Evolutionary conservation across 2,329 filamentous ascomycete species (phyloP).

Genomic region (Chalaropsis thielavioides): DNA sequence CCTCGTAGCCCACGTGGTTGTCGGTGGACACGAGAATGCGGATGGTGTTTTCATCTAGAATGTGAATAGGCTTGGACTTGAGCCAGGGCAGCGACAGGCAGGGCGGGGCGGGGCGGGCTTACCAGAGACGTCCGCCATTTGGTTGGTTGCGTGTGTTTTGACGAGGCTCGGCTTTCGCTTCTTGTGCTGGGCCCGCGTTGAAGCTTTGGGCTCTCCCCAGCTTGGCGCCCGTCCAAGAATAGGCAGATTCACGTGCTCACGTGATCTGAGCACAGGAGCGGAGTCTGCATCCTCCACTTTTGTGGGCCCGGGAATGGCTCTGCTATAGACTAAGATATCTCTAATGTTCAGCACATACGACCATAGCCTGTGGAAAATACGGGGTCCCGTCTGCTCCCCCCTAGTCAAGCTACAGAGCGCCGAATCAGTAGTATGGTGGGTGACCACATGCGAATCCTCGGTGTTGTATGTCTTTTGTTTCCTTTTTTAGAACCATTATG

Average conservation of each 20-base stretch:
- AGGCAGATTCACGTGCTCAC: not conserved
- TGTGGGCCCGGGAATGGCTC: not conserved
- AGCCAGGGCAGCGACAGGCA: not conserved
- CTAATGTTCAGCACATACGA: not conserved
- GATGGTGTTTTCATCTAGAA: constrained; percentile 59
- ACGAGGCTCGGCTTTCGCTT: not conserved
- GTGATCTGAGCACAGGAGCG: not conserved
- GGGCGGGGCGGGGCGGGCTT: not conserved
- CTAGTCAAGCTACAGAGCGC: constrained; percentile 13
- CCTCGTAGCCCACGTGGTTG: constrained; percentile 94
- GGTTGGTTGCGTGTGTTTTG: not conserved
- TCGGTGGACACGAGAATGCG: constrained; percentile 89
- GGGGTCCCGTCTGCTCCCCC: constrained; percentile 14
- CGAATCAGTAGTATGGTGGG: constrained; percentile 12
- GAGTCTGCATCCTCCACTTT: not conserved
- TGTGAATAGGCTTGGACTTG: not conserved
- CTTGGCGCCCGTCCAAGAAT: not conserved
- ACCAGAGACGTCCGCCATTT: constrained; percentile 3
- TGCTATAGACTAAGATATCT: not conserved
- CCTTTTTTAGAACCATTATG: not conserved
- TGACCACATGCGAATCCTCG: constrained; percentile 12
- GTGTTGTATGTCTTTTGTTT: constrained; percentile 8
- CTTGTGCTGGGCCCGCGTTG: not conserved
- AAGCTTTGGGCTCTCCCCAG: not conserved
- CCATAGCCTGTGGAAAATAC: constrained; percentile 13